phyloP scores from a whole-genome alignment of 2,329 filamentous ascomycete species.

The Gaeumannomyces tritici region DNA sequence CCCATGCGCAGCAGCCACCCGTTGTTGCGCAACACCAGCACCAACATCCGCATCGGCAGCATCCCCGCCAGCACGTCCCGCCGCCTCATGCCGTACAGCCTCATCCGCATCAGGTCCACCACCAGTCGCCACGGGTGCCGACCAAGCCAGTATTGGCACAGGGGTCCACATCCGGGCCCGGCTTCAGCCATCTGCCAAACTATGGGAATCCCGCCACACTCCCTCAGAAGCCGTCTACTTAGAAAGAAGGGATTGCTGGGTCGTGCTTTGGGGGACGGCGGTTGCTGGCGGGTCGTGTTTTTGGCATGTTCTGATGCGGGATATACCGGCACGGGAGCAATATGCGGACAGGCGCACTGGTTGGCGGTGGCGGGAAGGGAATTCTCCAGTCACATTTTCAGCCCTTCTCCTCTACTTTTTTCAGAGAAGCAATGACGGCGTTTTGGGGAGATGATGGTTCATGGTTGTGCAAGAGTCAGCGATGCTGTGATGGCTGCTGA shows the following conservation, averaged over 20 bases:
- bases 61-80: constrained; percentile 14
- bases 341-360: too few species aligned
- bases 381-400: too few species aligned
- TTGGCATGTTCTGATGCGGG: not conserved
- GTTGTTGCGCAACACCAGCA: constrained; percentile 22
- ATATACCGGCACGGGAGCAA: not conserved
- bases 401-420: too few species aligned
- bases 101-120: not conserved
- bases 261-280: constrained; percentile 8
- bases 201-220: constrained; percentile 52
- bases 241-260: constrained; percentile 13
- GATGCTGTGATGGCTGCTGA: too few species aligned
- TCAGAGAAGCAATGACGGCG: too few species aligned
- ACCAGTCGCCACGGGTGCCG: constrained; percentile 28
- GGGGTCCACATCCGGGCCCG: constrained; percentile 19
- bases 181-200: constrained; percentile 43
- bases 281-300: not conserved
- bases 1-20: constrained; percentile 1
- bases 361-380: too few species aligned
- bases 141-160: constrained; percentile 35
- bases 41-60: constrained; percentile 30
- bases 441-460: too few species aligned
- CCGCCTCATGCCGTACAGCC: constrained; percentile 9
- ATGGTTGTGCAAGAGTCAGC: too few species aligned
- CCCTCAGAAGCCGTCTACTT: constrained; percentile 47